A percentile compares a stretch with the other conserved stretches of the same genome.
phyloP scores from a whole-genome alignment of 2,329 filamentous ascomycete species.

The Talaromyces funiculosus region DNA sequence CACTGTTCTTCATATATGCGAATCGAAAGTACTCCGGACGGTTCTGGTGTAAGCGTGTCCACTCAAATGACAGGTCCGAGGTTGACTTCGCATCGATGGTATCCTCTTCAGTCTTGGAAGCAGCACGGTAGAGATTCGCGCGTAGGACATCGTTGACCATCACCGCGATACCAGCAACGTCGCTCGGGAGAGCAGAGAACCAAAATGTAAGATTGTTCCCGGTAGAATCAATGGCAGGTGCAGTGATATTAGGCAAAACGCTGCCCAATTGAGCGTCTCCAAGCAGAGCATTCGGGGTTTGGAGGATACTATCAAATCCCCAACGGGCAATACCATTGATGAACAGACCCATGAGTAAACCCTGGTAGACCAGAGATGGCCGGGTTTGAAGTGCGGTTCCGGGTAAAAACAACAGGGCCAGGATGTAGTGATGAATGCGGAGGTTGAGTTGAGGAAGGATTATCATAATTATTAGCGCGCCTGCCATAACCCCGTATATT shows the following conservation, averaged over 20 bases:
- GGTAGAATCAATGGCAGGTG: slow-evolving; percentile 15
- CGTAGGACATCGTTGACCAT: slow-evolving; percentile 59
- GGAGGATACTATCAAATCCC: slow-evolving; percentile 56
- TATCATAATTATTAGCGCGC: slow-evolving; percentile 47
- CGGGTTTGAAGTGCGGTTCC: slow-evolving; percentile 56
- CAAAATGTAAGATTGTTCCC: slow-evolving; percentile 32
- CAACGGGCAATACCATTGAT: slow-evolving; percentile 60
- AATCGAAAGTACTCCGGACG: slow-evolving; percentile 41
- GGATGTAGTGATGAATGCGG: slow-evolving; percentile 60
- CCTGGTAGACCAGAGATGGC: slow-evolving; percentile 55
- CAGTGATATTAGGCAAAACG: slow-evolving; percentile 25
- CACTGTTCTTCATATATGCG: slow-evolving; percentile 34
- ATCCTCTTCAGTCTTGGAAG: not conserved
- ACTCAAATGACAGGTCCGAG: slow-evolving; percentile 23
- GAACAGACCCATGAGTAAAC: slow-evolving; percentile 56
- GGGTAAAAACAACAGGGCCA: slow-evolving; percentile 53
- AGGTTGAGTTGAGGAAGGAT: slow-evolving; percentile 53
- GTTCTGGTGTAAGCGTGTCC: slow-evolving; percentile 26
- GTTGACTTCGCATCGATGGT: not conserved
- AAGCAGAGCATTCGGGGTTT: slow-evolving; percentile 49
- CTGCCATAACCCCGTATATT: slow-evolving; percentile 44
- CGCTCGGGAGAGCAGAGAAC: slow-evolving; percentile 26
- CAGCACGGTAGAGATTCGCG: slow-evolving; percentile 45
- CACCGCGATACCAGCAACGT: slow-evolving; percentile 51
- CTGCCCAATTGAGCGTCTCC: slow-evolving; percentile 32